Base-by-base conservation (phyloP, 768 basidiomycete species). In the Amanita muscaria region DNA sequence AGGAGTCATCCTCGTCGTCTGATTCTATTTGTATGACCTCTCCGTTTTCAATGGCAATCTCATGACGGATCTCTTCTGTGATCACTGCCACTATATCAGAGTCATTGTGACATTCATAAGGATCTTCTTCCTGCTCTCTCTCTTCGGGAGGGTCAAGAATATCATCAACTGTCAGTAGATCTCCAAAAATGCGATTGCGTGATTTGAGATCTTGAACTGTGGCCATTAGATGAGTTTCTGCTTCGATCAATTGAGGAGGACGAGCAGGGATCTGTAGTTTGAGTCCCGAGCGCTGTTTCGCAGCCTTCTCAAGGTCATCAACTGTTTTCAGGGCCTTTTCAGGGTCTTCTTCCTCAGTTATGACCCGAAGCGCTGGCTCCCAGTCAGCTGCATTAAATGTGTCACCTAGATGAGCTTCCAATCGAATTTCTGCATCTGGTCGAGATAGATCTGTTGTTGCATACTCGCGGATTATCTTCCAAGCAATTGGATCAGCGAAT, bases 101-200 rank as follows among this genome's bases (percentile, higher is more conserved):
- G 16, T 36, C 15, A 36, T 36, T 29, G 27, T 29, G 27, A 29
- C 27, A 36, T 36, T 7, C 5, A 18, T 36, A 18, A 18, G 34
- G 34, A 36, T 36, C 27, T 29, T 29, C 34, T 36, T 36, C 34
- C 34, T 36, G 34, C 18, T 36, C 34, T 36, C 34, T 9, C 34
- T 36, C 34, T 36, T 36, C 18, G 15, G 34, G 34, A 36, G 34
- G 34, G 34, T 36, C 34, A 36, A 36, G 34, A 36, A 36, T 36
- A 18, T 36, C 34, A 36, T 36, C 34, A 36, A 36, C 15, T 7
- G 34, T 36, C 8, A 18, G 34, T 18, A 36, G 34, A 36, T 36
- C 34, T 36, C 34, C 34, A 36, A 36, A 36, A 36, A 36, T 36
- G 15, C 34, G 10, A 36, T 36, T 36, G 15, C 18, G 15, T 18